Percentiles rank a stretch among this genome's conserved stretches.
These are phyloP conservation scores for Juncus effusus DNA, from an alignment of 176 grass and related monocot genomes.

Conservation along the genomic window DNA sequence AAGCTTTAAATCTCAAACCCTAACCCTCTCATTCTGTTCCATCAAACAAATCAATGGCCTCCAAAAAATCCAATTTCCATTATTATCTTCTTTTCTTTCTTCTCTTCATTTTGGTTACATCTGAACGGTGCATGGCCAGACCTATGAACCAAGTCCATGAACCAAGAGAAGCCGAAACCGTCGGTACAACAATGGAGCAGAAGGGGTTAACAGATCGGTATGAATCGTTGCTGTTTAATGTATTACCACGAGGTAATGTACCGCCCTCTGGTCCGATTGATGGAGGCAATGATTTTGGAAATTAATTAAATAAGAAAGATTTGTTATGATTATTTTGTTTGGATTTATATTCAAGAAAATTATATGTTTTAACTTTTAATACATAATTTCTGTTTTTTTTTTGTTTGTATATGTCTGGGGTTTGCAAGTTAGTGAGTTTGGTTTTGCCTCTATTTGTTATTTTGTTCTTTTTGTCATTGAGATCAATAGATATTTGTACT, in stretches of 20 bases:
- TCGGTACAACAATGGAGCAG: background rate
- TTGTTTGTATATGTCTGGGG: too few species aligned
- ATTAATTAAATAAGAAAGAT: background rate
- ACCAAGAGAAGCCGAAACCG: background rate
- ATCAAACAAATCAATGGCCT: background rate
- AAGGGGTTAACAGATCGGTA: background rate
- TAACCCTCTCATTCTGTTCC: background rate
- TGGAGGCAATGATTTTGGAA: constrained; percentile 14
- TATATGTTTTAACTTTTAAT: too few species aligned
- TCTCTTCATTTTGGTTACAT: background rate
- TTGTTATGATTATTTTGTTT: too few species aligned
- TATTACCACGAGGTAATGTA: constrained; percentile 8
- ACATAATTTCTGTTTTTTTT: too few species aligned
- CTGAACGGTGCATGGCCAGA: background rate
- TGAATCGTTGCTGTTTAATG: constrained; percentile 7
- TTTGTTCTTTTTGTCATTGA: too few species aligned
- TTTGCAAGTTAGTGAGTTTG: too few species aligned
- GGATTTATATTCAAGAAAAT: too few species aligned
- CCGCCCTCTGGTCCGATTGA: constrained; percentile 20
- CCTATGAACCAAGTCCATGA: background rate
- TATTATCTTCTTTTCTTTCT: background rate
- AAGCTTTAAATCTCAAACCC: background rate
- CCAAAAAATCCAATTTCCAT: constrained; percentile 2
- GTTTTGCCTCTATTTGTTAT: too few species aligned
- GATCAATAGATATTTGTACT: too few species aligned